These are phyloP conservation scores for Castanospermum australe DNA, from an alignment of 306 rosid genomes.

Conservation along the genomic window DNA sequence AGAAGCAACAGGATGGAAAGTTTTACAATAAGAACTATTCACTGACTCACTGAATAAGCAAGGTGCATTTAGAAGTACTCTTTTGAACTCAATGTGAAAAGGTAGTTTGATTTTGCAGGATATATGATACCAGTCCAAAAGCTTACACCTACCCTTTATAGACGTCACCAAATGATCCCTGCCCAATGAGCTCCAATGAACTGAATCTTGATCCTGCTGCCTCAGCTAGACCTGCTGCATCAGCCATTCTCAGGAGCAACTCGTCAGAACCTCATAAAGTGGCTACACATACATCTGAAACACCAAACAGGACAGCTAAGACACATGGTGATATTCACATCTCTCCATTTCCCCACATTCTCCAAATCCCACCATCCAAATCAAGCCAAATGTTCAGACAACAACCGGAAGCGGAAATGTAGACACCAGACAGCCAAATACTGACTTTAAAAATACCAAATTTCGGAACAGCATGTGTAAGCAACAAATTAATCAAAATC, in stretches of 20 bases:
- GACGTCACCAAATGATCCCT: conserved; percentile 96
- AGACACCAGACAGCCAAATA: conserved; percentile 10
- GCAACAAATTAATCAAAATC: conserved; percentile 19
- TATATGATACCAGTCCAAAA: conserved; percentile 4
- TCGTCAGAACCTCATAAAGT: conserved; percentile 34
- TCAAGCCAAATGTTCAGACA: conserved; percentile 30
- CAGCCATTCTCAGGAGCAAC: conserved; percentile 64
- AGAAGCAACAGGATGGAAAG: conserved; percentile 15
- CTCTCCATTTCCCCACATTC: conserved; percentile 35
- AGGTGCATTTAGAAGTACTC: conserved; percentile 15
- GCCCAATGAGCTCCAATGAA: conserved; percentile 88
- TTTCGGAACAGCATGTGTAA: conserved; percentile 34
- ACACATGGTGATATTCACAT: conserved; percentile 23
- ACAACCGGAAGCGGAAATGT: background rate
- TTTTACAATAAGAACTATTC: background rate
- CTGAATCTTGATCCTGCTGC: conserved; percentile 86
- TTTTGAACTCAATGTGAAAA: background rate
- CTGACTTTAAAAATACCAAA: conserved; percentile 30
- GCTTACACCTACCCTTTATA: conserved; percentile 76
- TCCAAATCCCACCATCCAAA: conserved; percentile 25
- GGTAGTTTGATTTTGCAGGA: background rate
- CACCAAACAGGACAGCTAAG: conserved; percentile 29
- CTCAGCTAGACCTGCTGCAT: conserved; percentile 69
- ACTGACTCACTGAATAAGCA: background rate
- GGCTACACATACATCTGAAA: conserved; percentile 32